These are phyloP conservation scores for Lumnitzera littorea DNA, from an alignment of 345 rosid species.

Conservation along the genomic window DNA sequence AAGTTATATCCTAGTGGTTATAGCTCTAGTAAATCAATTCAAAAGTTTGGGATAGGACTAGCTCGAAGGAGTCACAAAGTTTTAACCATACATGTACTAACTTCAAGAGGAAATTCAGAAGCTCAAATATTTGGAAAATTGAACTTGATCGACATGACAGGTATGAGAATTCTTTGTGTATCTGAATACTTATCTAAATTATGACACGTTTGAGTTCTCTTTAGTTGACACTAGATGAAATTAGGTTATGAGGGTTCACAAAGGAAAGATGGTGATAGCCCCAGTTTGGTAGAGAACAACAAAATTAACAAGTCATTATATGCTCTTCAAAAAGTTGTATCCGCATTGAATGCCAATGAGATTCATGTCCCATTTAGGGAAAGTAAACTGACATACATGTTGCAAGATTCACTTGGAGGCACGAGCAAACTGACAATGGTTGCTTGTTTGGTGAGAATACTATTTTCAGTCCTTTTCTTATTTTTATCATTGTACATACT, in stretches of 20 bases:
- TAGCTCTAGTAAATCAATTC: constrained; percentile 18
- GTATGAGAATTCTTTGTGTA: constrained; percentile 15
- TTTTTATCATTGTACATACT: background rate
- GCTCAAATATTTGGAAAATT: constrained; percentile 35
- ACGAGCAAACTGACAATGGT: constrained; percentile 37
- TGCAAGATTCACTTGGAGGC: constrained; percentile 63
- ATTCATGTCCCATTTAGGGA: constrained; percentile 69
- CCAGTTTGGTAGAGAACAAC: constrained; percentile 32
- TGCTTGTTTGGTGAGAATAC: constrained; percentile 56
- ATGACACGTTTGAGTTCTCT: no score
- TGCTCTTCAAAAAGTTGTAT: constrained; percentile 63
- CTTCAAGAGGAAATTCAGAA: constrained; percentile 8
- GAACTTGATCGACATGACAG: constrained; percentile 74
- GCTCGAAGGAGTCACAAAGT: constrained; percentile 44
- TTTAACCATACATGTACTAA: constrained; percentile 40
- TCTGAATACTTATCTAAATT: background rate
- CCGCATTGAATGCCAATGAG: constrained; percentile 55
- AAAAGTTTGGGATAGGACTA: constrained; percentile 25
- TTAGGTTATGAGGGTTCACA: constrained; percentile 65
- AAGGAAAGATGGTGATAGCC: constrained; percentile 30
- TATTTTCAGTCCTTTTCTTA: constrained; percentile 1
- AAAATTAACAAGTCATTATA: constrained; percentile 55
- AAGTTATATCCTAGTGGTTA: constrained; percentile 26
- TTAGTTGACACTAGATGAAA: background rate
- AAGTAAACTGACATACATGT: constrained; percentile 64